phyloP scores from a whole-genome alignment of 176 grass and related monocot genomes.

The Elaeis guineensis region DNA sequence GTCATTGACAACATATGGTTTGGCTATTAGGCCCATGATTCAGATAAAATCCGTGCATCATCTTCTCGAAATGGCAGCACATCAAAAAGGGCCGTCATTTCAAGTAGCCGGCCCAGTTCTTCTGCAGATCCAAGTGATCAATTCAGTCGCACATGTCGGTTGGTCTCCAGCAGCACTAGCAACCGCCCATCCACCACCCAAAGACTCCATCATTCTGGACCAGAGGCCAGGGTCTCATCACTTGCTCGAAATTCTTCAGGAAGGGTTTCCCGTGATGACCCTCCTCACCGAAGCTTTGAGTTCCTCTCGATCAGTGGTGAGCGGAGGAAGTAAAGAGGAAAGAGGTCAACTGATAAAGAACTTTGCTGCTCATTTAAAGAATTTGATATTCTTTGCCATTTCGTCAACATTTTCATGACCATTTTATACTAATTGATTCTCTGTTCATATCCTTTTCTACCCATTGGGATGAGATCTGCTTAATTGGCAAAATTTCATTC shows the following conservation, averaged over 20 bases:
- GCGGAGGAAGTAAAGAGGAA: conserved; percentile 42
- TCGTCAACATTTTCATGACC: not conserved
- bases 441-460: too few relatives aligned
- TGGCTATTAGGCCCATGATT: conserved; percentile 1
- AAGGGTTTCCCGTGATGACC: conserved; percentile 46
- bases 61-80: conserved; percentile 49
- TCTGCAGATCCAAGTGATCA: conserved; percentile 43
- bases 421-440: too few relatives aligned
- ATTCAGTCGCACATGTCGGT: conserved; percentile 39
- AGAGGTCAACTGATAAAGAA: not conserved
- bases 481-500: too few relatives aligned
- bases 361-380: not conserved
- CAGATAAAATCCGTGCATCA: conserved; percentile 36
- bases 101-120: conserved; percentile 51
- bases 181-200: conserved; percentile 51
- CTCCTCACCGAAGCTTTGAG: conserved; percentile 48
- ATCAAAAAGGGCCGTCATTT: conserved; percentile 44
- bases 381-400: not conserved
- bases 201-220: conserved; percentile 30
- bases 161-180: conserved; percentile 54
- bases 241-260: conserved; percentile 43
- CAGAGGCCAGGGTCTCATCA: conserved; percentile 41
- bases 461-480: too few relatives aligned
- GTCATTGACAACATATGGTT: not conserved
- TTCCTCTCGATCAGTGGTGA: conserved; percentile 48